These are phyloP conservation scores for Coix lacrymajobi DNA, from an alignment of 176 grass and related monocot genomes.

Conservation along the genomic window DNA sequence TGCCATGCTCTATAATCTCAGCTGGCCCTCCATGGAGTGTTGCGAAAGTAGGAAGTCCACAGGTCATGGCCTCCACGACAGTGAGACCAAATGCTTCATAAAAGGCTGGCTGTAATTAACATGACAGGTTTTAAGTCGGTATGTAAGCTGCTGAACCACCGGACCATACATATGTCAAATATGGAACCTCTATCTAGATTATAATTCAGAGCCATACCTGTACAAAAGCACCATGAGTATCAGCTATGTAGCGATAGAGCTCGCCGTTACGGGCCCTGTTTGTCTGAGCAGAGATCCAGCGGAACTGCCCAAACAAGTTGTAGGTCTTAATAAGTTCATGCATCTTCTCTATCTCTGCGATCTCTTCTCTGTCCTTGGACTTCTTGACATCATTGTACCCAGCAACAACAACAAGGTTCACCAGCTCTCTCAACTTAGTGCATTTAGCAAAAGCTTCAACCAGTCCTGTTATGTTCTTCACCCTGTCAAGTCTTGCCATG, in stretches of 20 bases:
- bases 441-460: slow-evolving; percentile 74
- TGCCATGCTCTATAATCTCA: slow-evolving; percentile 84
- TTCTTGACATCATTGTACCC: slow-evolving; percentile 72
- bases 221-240: slow-evolving; percentile 85
- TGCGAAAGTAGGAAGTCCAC: slow-evolving; percentile 86
- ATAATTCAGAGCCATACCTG: slow-evolving; percentile 49
- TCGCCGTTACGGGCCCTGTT: slow-evolving; percentile 82
- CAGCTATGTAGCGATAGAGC: slow-evolving; percentile 91
- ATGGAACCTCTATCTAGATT: background rate
- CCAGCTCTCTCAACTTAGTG: slow-evolving; percentile 50
- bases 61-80: slow-evolving; percentile 90
- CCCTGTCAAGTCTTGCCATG: slow-evolving; percentile 84
- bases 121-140: background rate
- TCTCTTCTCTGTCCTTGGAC: slow-evolving; percentile 83
- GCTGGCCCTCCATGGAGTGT: slow-evolving; percentile 88
- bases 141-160: background rate
- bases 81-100: slow-evolving; percentile 97
- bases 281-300: slow-evolving; percentile 91
- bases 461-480: slow-evolving; percentile 94
- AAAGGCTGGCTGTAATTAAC: slow-evolving; percentile 65
- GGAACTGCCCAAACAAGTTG: slow-evolving; percentile 80
- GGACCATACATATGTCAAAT: background rate
- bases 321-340: slow-evolving; percentile 66
- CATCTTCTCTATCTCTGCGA: slow-evolving; percentile 88
- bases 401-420: slow-evolving; percentile 87